Evolutionary conservation across 73 alveolate genomes (phyloP), one percentile per base, ranked within the genome.

Genomic region (Paramecium sonneborni): DNA sequence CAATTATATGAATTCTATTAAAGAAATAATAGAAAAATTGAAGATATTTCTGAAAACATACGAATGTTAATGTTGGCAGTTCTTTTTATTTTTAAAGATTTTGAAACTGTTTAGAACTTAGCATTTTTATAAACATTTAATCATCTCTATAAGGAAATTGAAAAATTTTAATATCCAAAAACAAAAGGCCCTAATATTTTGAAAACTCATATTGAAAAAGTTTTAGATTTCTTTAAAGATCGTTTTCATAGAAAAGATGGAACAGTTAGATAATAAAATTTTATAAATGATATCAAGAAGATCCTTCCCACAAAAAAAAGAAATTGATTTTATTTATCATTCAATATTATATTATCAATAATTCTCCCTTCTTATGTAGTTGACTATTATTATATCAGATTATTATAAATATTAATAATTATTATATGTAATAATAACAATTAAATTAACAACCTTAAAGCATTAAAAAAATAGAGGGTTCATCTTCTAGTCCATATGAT

Each of bases 401-500:
- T n/a, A n/a, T n/a, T n/a, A n/a, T n/a, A 52, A n/a, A n/a, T 52
- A 52, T 52, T 52, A 52, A 15, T 52, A n/a, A 52, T 52, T 15
- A n/a, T 52, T 15, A 15, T n/a, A 52, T 52, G 68, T 21, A 52
- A 52, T 21, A 20, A 52, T 52, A 52, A 52, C 68, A 52, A 52
- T 52, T 26, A 32, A 26, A 62, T 11, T 62, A 62, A 62, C 84
- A 62, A 26, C 84, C 84, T 30, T 32, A 12, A 62, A 23, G 7
- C 14, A 30, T 62, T 23, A 62, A 30, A 62, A 62, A 62, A 26
- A 62, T 62, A 12, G 84, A 62, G 44, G 84, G 84, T 12, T 12
- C 84, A 62, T 62, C 39, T 10, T 23, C 48, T 0, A 62, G 84
- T 62, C 84, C 84, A 23, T 62, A 62, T 62, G 84, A 62, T 62